A percentile compares a stretch with the other conserved stretches of the same genome.
Conservation (phyloP, 2,329 filamentous ascomycete species). For the Ceratocystis diversiconidia region DNA sequence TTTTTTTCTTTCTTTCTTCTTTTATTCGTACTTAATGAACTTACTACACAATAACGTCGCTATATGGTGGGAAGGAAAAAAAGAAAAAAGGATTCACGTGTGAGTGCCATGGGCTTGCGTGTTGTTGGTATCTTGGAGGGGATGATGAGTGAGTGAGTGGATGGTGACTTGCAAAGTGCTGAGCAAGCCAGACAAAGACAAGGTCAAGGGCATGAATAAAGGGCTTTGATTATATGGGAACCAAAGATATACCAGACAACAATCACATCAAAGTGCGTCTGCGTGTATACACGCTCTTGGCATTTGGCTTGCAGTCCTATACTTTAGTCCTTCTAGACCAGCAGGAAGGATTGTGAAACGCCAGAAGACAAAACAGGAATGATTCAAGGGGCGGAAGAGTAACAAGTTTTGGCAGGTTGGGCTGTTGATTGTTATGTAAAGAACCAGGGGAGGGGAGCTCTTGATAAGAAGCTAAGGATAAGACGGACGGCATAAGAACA, state of each 20-base stretch:
- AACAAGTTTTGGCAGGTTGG: neutral
- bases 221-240: neutral
- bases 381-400: conserved; percentile 1
- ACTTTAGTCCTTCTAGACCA: neutral
- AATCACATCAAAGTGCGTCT: neutral
- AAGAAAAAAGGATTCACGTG: neutral
- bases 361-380: neutral
- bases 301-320: neutral
- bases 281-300: neutral
- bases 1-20: neutral
- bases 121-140: neutral
- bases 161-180: neutral
- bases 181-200: neutral
- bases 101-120: neutral
- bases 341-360: conserved; percentile 8
- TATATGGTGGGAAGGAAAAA: neutral
- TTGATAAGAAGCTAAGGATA: too few species aligned
- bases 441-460: neutral
- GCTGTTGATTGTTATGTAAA: neutral
- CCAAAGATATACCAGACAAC: too few species aligned
- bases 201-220: neutral
- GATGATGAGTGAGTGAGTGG: neutral
- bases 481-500: neutral
- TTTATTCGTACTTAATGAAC: conserved; percentile 6
- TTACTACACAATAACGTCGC: neutral